phyloP scores from a whole-genome alignment of 192 early-diverging fungal species.

The Kickxella alabastrina region DNA sequence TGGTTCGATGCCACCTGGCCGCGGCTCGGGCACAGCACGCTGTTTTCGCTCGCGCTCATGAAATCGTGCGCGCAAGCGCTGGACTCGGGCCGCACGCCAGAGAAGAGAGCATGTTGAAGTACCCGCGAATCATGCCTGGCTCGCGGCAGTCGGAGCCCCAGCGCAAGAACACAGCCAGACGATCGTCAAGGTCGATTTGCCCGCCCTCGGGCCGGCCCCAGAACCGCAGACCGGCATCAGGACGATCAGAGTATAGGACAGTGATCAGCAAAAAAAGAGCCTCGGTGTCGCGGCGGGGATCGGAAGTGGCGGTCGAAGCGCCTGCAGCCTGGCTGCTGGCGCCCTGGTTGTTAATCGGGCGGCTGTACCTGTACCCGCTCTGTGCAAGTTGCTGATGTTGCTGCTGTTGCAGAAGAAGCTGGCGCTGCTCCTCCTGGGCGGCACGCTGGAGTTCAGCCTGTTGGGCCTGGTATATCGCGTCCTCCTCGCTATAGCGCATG shows the following conservation, averaged over 20 bases:
- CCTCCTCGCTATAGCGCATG: constrained; percentile 70
- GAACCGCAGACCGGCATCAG: constrained; percentile 70
- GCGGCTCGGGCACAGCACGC: constrained; percentile 35
- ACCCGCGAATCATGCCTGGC: constrained; percentile 61
- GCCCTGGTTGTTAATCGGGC: constrained; percentile 11
- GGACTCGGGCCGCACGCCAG: constrained; percentile 73
- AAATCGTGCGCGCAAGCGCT: constrained; percentile 59
- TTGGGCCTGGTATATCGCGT: constrained; percentile 52
- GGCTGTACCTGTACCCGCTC: constrained; percentile 32
- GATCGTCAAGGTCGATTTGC: constrained; percentile 45
- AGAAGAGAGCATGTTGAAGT: constrained; percentile 78
- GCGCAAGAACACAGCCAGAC: constrained; percentile 59
- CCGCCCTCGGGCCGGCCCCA: constrained; percentile 50
- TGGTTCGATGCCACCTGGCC: constrained; percentile 31
- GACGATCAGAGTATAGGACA: constrained; percentile 67
- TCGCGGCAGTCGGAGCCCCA: constrained; percentile 62
- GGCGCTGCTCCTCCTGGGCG: constrained; percentile 38
- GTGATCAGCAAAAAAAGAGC: constrained; percentile 70
- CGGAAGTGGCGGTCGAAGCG: constrained; percentile 21
- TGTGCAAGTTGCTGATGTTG: constrained; percentile 32
- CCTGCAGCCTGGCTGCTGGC: neutral
- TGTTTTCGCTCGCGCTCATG: constrained; percentile 35
- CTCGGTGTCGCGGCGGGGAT: constrained; percentile 58
- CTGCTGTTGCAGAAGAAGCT: constrained; percentile 18
- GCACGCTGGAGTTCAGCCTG: constrained; percentile 29